Conservation (phyloP, 495 filamentous ascomycete species). For the Bacidia rubella region DNA sequence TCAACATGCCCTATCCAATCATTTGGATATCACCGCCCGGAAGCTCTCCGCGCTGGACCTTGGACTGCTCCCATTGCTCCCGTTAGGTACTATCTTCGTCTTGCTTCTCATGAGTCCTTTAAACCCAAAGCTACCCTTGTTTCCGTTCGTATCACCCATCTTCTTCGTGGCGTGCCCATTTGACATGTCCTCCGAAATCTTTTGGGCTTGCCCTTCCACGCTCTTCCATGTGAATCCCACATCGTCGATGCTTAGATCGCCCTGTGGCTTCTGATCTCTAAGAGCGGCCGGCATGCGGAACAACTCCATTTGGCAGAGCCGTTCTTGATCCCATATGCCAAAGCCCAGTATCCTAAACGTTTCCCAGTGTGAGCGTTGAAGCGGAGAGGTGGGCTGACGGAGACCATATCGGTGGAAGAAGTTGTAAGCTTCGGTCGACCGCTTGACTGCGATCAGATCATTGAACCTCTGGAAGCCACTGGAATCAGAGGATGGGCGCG, state of each 20-base stretch:
- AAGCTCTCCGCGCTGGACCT: slow-evolving; percentile 1
- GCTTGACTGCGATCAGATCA: slow-evolving; percentile 1
- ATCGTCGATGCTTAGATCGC: slow-evolving; percentile 5
- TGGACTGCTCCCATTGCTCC: slow-evolving; percentile 3
- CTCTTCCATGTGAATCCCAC: slow-evolving; percentile 6
- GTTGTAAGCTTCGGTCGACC: slow-evolving; percentile 1
- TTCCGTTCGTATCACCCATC: neutral
- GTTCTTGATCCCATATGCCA: slow-evolving; percentile 1
- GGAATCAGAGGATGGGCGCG: neutral
- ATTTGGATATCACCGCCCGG: neutral
- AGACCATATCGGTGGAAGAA: slow-evolving; percentile 3
- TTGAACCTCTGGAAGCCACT: neutral
- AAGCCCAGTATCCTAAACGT: slow-evolving; percentile 1
- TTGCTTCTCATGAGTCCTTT: slow-evolving; percentile 2
- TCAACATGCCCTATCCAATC: neutral
- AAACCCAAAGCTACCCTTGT: neutral
- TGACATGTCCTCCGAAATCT: neutral
- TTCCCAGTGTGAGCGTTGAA: neutral
- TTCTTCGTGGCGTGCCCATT: neutral
- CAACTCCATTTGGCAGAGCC: neutral
- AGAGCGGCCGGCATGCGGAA: slow-evolving; percentile 1
- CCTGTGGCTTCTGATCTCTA: neutral
- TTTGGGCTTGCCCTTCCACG: neutral
- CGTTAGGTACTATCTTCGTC: neutral
- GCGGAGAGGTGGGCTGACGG: neutral